Evolutionary conservation across 805 yeast species (phyloP), one percentile per base, ranked within the genome.

Genomic region (Dipodascus albidus): DNA sequence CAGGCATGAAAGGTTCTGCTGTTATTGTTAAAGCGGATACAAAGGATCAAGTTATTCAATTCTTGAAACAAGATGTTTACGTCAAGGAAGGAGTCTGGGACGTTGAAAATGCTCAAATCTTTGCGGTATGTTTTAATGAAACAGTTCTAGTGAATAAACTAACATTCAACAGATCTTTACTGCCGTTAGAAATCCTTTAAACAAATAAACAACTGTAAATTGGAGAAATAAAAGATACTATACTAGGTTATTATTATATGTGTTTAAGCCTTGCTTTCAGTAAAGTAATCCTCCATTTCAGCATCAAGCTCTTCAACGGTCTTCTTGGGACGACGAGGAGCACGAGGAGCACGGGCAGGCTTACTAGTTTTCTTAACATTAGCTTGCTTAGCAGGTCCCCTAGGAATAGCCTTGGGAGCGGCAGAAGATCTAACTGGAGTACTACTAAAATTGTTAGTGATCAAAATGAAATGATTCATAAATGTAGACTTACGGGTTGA

Each of bases 221-320:
- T 27, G 33, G 11, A 27, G 33, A 27, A 27, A 6, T 6, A 27
- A 27, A 11, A 27, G n/a, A n/a, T n/a, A n/a, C n/a, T n/a, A 27
- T 27, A 27, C 33, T 27, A 27, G 33, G 11, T 27, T 6, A 27
- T 27, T 27, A 27, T 27, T 27, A 38, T 4, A 17, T 38, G n/a
- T n/a, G n/a, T 14, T 38, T 14, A 38, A 38, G 53, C 50, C 41
- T 59, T 60, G 21, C 59, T 57, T 21, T 59, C 62, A 44, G 62
- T 67, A 58, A 91, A 90, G 74, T 91, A 91, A 67, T 90, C 98
- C 58, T 89, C 85, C 99, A 93, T 91, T 74, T 91, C 98, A 68
- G 90, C 96, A 72, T 93, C 99, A 67, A 91, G 81, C 72, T 93
- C 91, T 69, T 87, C 98, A 59, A 86, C 76, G 52, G 96, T 82